Conservation (phyloP, 2,329 filamentous ascomycete genomes). For the Colletotrichum horii region DNA sequence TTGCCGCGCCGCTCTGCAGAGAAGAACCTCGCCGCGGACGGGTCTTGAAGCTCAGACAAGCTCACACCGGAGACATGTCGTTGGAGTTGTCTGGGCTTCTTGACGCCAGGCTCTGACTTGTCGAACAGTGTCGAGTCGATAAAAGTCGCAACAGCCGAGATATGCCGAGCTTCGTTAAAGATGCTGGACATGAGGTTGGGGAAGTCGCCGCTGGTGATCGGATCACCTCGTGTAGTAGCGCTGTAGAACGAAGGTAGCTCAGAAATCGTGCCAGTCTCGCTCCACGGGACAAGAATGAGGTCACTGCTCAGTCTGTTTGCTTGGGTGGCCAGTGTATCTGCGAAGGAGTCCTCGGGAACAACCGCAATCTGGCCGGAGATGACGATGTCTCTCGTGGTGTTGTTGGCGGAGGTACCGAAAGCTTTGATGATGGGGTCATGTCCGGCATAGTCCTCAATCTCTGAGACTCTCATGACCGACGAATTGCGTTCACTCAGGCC, state of each 20-base stretch:
- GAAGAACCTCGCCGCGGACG: background rate
- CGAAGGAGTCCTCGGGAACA: slow-evolving; percentile 72
- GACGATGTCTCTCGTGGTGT: slow-evolving; percentile 69
- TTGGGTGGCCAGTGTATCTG: slow-evolving; percentile 70
- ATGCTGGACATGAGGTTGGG: background rate
- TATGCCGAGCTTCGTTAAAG: background rate
- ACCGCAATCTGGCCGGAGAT: slow-evolving; percentile 77
- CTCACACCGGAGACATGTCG: background rate
- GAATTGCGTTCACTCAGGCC: slow-evolving; percentile 84
- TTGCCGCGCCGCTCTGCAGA: background rate
- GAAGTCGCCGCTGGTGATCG: background rate
- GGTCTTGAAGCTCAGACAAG: background rate
- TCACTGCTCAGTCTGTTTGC: slow-evolving; percentile 69
- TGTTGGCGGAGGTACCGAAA: slow-evolving; percentile 63
- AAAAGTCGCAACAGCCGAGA: background rate
- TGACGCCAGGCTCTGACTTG: background rate
- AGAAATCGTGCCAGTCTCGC: slow-evolving; percentile 72
- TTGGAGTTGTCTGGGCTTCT: background rate
- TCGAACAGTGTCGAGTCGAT: slow-evolving; percentile 1
- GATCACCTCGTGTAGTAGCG: background rate
- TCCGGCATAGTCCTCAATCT: slow-evolving; percentile 68
- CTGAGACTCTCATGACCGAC: slow-evolving; percentile 83
- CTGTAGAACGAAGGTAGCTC: slow-evolving; percentile 27
- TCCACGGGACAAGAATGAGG: slow-evolving; percentile 80
- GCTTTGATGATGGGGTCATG: slow-evolving; percentile 82